phyloP scores from a whole-genome alignment of 768 basidiomycete species.

The Coprinellus micaceus region DNA sequence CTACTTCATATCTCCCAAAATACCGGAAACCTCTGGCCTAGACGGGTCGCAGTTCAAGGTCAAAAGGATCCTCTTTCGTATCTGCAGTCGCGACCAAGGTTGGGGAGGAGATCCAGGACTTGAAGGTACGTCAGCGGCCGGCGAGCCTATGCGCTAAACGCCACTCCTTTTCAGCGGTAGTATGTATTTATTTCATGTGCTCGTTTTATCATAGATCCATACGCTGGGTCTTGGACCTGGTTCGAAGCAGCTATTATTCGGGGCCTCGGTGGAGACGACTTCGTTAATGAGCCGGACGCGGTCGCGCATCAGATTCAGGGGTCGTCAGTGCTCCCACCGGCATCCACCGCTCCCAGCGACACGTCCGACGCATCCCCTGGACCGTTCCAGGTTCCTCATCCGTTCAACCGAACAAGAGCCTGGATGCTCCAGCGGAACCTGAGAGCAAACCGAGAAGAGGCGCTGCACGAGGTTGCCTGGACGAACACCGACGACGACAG shows the following conservation, averaged over 20 bases:
- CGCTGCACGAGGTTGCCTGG: slow-evolving; percentile 24
- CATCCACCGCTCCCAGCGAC: not conserved
- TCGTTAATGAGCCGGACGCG: not conserved
- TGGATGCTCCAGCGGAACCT: slow-evolving; percentile 29
- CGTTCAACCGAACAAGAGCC: slow-evolving; percentile 6
- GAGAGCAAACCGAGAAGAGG: slow-evolving; percentile 17
- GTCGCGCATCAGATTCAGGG: not conserved
- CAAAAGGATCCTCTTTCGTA: slow-evolving; percentile 16
- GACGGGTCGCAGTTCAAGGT: slow-evolving; percentile 4
- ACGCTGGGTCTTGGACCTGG: slow-evolving; percentile 30
- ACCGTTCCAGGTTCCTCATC: slow-evolving; percentile 12
- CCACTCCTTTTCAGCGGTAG: too few species aligned
- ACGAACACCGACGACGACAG: slow-evolving; percentile 6
- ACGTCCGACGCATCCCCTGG: not conserved
- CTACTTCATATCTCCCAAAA: slow-evolving; percentile 17
- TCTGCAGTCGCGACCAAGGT: slow-evolving; percentile 28
- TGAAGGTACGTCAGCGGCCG: slow-evolving; percentile 14
- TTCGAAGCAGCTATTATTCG: slow-evolving; percentile 31
- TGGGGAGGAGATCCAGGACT: slow-evolving; percentile 25
- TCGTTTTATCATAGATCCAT: slow-evolving; percentile 27
- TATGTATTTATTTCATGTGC: too few species aligned
- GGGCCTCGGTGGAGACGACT: not conserved
- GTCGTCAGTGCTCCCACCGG: not conserved
- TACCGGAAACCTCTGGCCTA: not conserved
- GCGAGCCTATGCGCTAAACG: not conserved